Percentiles rank a stretch among this genome's conserved stretches.
These are phyloP conservation scores for Rhodotorula diobovata DNA, from an alignment of 768 basidiomycete genomes.

Conservation along the genomic window DNA sequence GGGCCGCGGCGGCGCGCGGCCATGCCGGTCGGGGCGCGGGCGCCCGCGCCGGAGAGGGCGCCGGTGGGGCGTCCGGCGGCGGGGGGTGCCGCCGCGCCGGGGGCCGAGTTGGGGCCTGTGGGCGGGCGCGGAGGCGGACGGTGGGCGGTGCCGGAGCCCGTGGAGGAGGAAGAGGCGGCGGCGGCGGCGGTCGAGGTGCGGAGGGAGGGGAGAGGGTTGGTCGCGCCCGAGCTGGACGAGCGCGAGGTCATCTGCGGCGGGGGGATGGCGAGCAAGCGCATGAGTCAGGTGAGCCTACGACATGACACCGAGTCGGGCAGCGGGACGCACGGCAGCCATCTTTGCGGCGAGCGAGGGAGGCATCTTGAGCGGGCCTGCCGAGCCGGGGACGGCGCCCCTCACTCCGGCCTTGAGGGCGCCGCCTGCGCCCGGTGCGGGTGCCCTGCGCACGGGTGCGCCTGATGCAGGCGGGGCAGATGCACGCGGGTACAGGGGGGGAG, in stretches of 20 bases:
- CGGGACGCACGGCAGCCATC: slow-evolving; percentile 72
- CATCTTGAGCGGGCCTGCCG: slow-evolving; percentile 50
- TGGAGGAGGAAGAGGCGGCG: slow-evolving; percentile 45
- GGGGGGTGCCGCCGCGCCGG: slow-evolving; percentile 36
- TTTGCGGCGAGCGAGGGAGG: slow-evolving; percentile 87
- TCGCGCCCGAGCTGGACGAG: background rate
- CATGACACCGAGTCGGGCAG: background rate
- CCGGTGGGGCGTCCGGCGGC: slow-evolving; percentile 43
- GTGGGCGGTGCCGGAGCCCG: slow-evolving; percentile 35
- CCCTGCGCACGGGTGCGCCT: background rate
- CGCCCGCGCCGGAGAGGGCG: slow-evolving; percentile 50
- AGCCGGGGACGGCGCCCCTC: background rate
- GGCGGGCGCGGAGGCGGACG: slow-evolving; percentile 51
- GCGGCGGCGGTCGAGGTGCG: slow-evolving; percentile 47
- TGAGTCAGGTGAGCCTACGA: no score
- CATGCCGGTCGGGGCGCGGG: slow-evolving; percentile 46
- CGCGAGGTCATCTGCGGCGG: background rate
- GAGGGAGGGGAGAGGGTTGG: background rate
- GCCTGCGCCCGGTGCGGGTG: background rate
- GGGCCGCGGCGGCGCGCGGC: slow-evolving; percentile 49
- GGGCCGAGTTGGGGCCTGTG: slow-evolving; percentile 45
- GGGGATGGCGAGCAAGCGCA: no score
- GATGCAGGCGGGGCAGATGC: background rate
- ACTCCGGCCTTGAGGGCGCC: slow-evolving; percentile 23
- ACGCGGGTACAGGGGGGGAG: slow-evolving; percentile 4